Conservation (phyloP, 192 early-diverging fungal species). For the Coemansia sp. region DNA sequence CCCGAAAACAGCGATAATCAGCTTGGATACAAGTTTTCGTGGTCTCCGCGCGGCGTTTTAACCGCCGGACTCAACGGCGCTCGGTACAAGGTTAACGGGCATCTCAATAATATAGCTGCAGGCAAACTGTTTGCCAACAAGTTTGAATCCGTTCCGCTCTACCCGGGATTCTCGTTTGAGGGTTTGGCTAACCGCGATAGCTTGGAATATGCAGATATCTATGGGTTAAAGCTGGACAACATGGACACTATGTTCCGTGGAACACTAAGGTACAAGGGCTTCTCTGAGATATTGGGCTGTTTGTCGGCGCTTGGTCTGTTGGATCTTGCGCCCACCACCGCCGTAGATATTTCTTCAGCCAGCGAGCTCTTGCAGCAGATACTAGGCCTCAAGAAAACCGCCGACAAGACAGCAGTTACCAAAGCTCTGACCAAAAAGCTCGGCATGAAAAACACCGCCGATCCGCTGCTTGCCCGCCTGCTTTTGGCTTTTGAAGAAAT, state of each 20-base stretch:
- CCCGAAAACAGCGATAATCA: constrained; percentile 91
- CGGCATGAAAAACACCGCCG: constrained; percentile 28
- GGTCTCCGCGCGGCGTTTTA: constrained; percentile 90
- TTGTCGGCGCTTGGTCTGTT: constrained; percentile 79
- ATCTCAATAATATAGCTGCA: constrained; percentile 63
- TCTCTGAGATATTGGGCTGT: constrained; percentile 79
- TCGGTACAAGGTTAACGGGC: constrained; percentile 69
- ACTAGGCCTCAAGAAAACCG: constrained; percentile 3
- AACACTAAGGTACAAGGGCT: constrained; percentile 90
- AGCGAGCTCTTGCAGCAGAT: constrained; percentile 8
- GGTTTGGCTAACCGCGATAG: constrained; percentile 95
- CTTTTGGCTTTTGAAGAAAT: constrained; percentile 59
- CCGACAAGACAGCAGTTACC: background rate
- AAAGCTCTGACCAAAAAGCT: constrained; percentile 37
- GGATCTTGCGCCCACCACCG: constrained; percentile 44
- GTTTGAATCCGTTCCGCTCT: constrained; percentile 74
- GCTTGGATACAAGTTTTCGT: constrained; percentile 93
- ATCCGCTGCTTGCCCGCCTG: constrained; percentile 53
- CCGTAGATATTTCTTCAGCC: constrained; percentile 21
- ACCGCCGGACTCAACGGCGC: constrained; percentile 86
- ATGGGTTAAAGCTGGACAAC: constrained; percentile 69
- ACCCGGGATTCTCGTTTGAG: constrained; percentile 86
- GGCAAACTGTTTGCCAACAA: constrained; percentile 62
- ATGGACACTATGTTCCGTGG: constrained; percentile 94
- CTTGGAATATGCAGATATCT: constrained; percentile 79